Evolutionary conservation across 805 yeast genomes (phyloP), one percentile per base, ranked within the genome.

Genomic region (Priceomyces melissophilus): DNA sequence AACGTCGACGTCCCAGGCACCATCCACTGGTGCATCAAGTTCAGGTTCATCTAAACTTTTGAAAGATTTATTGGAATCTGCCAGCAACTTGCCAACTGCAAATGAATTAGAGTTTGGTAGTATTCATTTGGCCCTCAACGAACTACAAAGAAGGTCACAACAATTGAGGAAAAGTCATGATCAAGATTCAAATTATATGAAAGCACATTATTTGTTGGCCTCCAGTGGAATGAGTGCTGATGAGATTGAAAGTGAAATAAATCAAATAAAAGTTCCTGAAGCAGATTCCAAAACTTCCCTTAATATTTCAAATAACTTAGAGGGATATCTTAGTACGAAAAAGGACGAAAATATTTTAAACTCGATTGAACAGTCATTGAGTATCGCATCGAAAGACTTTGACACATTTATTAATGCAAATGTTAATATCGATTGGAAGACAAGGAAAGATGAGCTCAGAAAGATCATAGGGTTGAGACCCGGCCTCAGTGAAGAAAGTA

Each of bases 151-250:
- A 51, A 78, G 83, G 45, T 82, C 91, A 0, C 70, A 69, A 40
- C 76, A 71, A 35, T 66, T 83, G 52, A 70, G 88, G 41, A 74
- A 71, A 42, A 42, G 44, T 12, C 54, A 53, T 11, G 50, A 44
- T 30, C 58, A 59, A n/a, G 73, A 69, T 29, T 56, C 57, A 13
- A 67, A 67, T 33, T 74, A 66, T 53, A 82, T 88, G 2, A 82
- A 81, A 53, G 93, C 87, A 2, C 98, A 93, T 57, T 93, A 93
- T 59, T 67, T 93, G 30, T 68, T 91, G 33, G 96, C 96, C 4
- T 86, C 90, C 1, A 84, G 91, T 54, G 97, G 97, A 1, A 76
- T 89, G 39, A 81, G 87, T 32, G 82, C 91, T 38, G 96, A 87
- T 52, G 93, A 87, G 42, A 80, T 90, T 30, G 89, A 86, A 48